These are phyloP conservation scores for Leccinellum rugosiceps DNA, from an alignment of 768 basidiomycete species.

Conservation along the genomic window DNA sequence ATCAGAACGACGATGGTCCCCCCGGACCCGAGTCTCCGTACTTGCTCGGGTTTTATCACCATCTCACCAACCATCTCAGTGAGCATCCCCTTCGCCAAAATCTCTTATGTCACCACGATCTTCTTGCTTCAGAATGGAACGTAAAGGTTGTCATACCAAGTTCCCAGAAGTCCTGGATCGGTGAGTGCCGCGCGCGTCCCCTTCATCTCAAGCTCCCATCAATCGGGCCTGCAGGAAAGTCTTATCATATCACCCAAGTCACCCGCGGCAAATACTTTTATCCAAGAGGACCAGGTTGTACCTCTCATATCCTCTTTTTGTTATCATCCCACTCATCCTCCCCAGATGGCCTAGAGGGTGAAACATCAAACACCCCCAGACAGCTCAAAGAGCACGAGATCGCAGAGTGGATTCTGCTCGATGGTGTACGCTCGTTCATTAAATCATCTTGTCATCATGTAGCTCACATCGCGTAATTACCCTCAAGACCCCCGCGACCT, in stretches of 20 bases:
- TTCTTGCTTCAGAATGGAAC: slow-evolving; percentile 55
- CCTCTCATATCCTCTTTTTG: neutral
- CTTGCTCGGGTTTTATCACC: slow-evolving; percentile 64
- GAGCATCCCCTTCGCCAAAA: slow-evolving; percentile 15
- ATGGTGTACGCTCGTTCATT: slow-evolving; percentile 53
- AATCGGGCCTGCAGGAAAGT: slow-evolving; percentile 52
- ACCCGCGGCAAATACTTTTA: slow-evolving; percentile 75
- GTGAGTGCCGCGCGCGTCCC: slow-evolving; percentile 35
- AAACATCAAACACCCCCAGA: slow-evolving; percentile 57
- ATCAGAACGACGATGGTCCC: slow-evolving; percentile 90
- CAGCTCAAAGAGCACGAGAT: slow-evolving; percentile 73
- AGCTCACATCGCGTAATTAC: slow-evolving; percentile 5
- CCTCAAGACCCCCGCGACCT: slow-evolving; percentile 82
- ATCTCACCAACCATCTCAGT: slow-evolving; percentile 62
- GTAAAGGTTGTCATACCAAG: slow-evolving; percentile 80
- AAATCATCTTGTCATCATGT: slow-evolving; percentile 4
- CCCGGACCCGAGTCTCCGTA: slow-evolving; percentile 72
- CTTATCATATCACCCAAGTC: slow-evolving; percentile 74
- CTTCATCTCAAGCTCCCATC: neutral
- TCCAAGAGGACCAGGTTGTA: slow-evolving; percentile 53
- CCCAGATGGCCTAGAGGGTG: slow-evolving; percentile 59
- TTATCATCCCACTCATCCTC: neutral
- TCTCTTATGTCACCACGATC: slow-evolving; percentile 6
- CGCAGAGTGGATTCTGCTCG: slow-evolving; percentile 88
- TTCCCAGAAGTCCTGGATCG: slow-evolving; percentile 87